Conservation (phyloP, 1,139 yeast species). For the Scheffersomyces stambukii region DNA sequence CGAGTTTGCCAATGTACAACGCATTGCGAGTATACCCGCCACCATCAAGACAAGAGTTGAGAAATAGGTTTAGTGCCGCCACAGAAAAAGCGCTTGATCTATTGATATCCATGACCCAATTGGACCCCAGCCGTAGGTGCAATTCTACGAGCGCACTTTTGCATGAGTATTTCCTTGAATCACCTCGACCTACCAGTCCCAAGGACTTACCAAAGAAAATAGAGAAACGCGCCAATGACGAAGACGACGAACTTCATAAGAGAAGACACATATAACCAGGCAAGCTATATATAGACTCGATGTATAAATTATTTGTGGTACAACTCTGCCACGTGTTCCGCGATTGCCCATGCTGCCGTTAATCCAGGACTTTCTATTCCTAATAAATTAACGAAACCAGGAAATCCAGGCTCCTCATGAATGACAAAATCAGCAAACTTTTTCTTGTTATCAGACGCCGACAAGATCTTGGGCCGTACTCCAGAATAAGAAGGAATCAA, state of each 20-base stretch:
- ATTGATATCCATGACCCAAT: constrained; percentile 65
- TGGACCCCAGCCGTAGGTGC: constrained; percentile 77
- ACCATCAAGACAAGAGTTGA: constrained; percentile 76
- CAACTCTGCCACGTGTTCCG: constrained; percentile 56
- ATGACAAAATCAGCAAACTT: constrained; percentile 72
- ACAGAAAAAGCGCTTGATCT: constrained; percentile 80
- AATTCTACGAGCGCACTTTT: constrained; percentile 61
- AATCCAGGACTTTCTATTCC: constrained; percentile 92
- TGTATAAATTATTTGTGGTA: constrained; percentile 24
- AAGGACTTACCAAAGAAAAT: constrained; percentile 56
- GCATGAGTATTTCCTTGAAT: constrained; percentile 67
- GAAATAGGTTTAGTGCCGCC: constrained; percentile 87
- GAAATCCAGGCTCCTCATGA: constrained; percentile 56
- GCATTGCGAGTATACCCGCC: constrained; percentile 73
- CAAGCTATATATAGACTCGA: constrained; percentile 1
- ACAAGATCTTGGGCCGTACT: constrained; percentile 70
- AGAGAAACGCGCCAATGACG: constrained; percentile 15
- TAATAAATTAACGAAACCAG: constrained; percentile 74
- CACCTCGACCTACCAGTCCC: constrained; percentile 77
- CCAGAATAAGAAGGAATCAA: constrained; percentile 74
- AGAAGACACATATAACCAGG: constrained; percentile 14
- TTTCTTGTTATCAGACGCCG: constrained; percentile 33
- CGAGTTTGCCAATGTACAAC: constrained; percentile 71
- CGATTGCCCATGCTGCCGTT: constrained; percentile 79
- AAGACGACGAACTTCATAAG: constrained; percentile 11